phyloP scores from a whole-genome alignment of 306 rosid species.

The Prunus fruticosa region DNA sequence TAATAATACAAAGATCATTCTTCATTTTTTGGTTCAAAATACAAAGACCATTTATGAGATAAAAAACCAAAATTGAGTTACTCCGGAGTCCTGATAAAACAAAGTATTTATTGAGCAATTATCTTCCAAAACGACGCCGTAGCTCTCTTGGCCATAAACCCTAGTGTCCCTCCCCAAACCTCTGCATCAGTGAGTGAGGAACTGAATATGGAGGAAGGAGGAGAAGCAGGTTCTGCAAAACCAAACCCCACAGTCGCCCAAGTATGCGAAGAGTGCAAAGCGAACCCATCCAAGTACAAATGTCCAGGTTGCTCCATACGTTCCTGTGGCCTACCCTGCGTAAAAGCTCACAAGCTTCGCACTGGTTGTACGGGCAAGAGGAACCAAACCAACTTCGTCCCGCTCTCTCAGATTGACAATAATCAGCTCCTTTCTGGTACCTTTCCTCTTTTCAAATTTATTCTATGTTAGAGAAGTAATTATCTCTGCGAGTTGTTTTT shows the following conservation, averaged over 20 bases:
- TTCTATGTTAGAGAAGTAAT: not conserved
- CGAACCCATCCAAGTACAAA: conserved; percentile 60
- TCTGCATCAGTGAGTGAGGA: not conserved
- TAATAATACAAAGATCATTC: too few species aligned
- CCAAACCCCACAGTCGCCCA: conserved; percentile 2
- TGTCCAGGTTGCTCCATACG: conserved; percentile 86
- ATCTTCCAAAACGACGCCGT: too few species aligned
- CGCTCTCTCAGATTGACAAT: conserved; percentile 74
- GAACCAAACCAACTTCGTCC: conserved; percentile 57
- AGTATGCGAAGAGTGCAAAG: conserved; percentile 72
- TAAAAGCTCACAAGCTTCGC: conserved; percentile 76
- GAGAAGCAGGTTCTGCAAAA: conserved; percentile 17
- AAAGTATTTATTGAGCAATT: too few species aligned
- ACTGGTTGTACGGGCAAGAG: conserved; percentile 77
- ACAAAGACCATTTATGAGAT: too few species aligned
- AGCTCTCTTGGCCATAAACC: too few species aligned
- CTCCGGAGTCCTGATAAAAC: too few species aligned
- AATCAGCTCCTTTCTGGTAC: conserved; percentile 70
- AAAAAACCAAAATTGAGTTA: too few species aligned
- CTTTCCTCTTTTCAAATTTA: not conserved
- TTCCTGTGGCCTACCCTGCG: conserved; percentile 79
- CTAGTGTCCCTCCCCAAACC: not conserved
- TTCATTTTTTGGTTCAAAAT: too few species aligned
- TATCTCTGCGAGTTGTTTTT: too few species aligned
- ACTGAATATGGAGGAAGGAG: conserved; percentile 29